Base-by-base conservation (phyloP, 495 filamentous ascomycete genomes). In the Ascobolus immersus region DNA sequence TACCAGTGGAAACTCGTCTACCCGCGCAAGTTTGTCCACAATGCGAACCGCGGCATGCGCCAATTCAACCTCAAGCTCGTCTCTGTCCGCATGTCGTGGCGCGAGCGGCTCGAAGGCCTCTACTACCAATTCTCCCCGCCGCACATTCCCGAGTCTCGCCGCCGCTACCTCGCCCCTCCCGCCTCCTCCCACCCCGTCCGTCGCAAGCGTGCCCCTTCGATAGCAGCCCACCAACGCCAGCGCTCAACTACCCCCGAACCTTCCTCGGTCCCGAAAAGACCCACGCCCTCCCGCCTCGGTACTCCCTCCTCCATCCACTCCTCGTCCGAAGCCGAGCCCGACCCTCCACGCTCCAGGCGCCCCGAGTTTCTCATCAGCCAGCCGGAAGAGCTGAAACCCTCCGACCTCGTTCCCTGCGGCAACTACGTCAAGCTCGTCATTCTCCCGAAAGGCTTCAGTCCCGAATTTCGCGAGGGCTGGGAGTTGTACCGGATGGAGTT, bases 401-500 rank as follows among this genome's bases (percentile, higher is more conserved):
- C 7, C 7, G 42, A 32, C 17, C 60, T 92, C 33, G 70, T 79
- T 4, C 68, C 74, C 0, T 81, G 84, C 6, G 86, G 86, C 4
- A 79, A 93, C 50, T 73, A 80, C 45, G 67, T 96, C 21, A 89
- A 86, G 46, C 64, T 96, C 15, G 58, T 96, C 13, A 60, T 96
- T 9, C 62, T 93, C 23, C 81, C 86, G 4, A 96, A 96, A 52
- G 77, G 81, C 0, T 96, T 96, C 42, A 82, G 78, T 8, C 73
- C 89, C 0, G 76, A 76, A 34, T 94, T 96, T 48, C 67, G 86
- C n/a, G 79, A 91, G 47, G 90, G 89, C 39, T 96, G 86, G 86
- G 86, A 96, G 44, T 52, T 80, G 3, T 96, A 84, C 52, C 64
- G 89, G 21, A 65, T 71, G 18, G 81, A 92, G 38, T 96, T 90